Base-by-base conservation (phyloP, 768 basidiomycete species). In the Boletales sp. region DNA sequence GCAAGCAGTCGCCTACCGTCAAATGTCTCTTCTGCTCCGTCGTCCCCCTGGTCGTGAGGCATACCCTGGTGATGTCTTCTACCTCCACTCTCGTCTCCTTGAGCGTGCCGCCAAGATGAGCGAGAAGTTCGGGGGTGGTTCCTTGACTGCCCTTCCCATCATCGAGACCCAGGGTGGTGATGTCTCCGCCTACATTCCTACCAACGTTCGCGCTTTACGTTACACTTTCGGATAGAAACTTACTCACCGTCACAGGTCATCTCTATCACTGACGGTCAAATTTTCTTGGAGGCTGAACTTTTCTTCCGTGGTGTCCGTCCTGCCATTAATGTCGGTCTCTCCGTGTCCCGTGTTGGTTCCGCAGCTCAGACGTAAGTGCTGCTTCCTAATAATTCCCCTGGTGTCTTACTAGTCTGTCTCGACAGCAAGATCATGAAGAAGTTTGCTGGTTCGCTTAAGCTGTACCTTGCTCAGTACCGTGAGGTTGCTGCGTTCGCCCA, bases 221-320 rank as follows among this genome's bases (percentile, higher is more conserved):
- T 10, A 14, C 30, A 5, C 6, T 12, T 12, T 35, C 18, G 6
- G 29, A 17, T 46, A 34, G 10, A 40, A 27, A 47, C 43, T 54
- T 34, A 47, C 53, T 7, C 13, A 49, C 39, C 0, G 8, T 2
- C 58, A 59, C 43, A 97, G 91, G 94, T 99, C 69, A 99, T 99
- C 68, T 98, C 97, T 65, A 99, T 99, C 71, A 99, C 97, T 45
- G 95, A 99, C 67, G 97, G 97, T 66, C 94, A 97, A 75, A 95
- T 97, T 76, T 98, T 98, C 89, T 89, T 98, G 88, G 95, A 98
- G 74, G 94, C 95, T 65, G 95, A 97, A 72, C 87, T 97, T 69
- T 99, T 99, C 94, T 97, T 99, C 94, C 94, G 97, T 80, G 97
- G 97, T 85, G 89, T 97, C 61, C 92, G 95, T 70, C 95, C 97